Evolutionary conservation across 768 basidiomycete genomes (phyloP), one percentile per base, ranked within the genome.

Genomic region (Boletus barrowsii): DNA sequence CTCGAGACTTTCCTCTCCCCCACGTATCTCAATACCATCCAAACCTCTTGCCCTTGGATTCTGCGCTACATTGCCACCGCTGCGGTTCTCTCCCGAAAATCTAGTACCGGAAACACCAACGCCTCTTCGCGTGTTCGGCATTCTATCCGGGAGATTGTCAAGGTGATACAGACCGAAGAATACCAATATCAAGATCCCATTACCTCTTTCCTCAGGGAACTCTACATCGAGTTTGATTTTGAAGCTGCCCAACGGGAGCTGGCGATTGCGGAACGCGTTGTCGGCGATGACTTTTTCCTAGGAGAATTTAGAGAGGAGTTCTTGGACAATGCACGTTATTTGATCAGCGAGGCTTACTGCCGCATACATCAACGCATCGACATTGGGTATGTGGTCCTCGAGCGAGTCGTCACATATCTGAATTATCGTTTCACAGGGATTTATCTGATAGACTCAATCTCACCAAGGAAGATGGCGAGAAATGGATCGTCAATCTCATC

Each of bases 401-500:
- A 47, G 29, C 3, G 14, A 37, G 14, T 15, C 14, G 0, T 11
- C 14, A 8, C 15, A 24, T 7, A 8, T 20, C 42, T 54, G 4
- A 65, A 20, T 4, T 55, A 49, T 48, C 6, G 41, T 41, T 37
- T 6, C 42, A 24, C 57, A 94, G 93, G 55, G 93, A 97, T 65
- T 82, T 98, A 13, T 97, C 95, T 10, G 88, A 92, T 64, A 86
- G 96, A 10, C 80, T 98, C 14, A 98, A 98, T 71, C 81, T 98
- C 45, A 87, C 90, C n/a, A 83, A 79, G 40, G 93, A 93, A 60
- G 97, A 98, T 67, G 97, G 96, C 47, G 97, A 99, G 69, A 96
- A 96, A 65, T 99, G 96, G 96, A 96, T 98, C 57, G 97, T 98
- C 64, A 98, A 98, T 76, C 88, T 98, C 57, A 97, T 98, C 64